Base-by-base conservation (phyloP, 805 yeast genomes). In the Pichia cabralensis region DNA sequence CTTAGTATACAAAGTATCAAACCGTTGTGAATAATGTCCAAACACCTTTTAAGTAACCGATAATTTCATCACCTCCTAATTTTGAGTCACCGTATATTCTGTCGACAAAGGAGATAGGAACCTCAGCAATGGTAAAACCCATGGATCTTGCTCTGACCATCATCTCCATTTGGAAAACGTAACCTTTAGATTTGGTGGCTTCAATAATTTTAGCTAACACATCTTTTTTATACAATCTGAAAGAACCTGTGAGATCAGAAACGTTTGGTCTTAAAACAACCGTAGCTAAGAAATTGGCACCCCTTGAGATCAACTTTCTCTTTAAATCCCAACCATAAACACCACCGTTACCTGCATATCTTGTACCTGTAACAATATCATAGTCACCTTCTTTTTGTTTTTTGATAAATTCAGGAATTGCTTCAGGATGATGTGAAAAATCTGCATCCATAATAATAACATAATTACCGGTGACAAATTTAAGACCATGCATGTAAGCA, bases 91-190 rank as follows among this genome's bases (percentile, higher is more conserved):
- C 89, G 48, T 80, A 80, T 40, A 80, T 64, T 56, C 89, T 69
- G 58, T 80, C 89, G 26, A 80, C 89, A 49, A 80, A 80, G 41
- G 75, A 69, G 46, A 80, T 80, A 31, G 88, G 88, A 22, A 79
- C 86, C 55, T 80, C 89, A 21, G 80, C 88, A 46, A 80, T 77
- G 13, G 72, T 65, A 60, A 69, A 76, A n/a, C 78, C 79, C 53
- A 76, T 60, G n/a, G 77, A 64, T 52, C 82, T 69, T 26, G 89
- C 89, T 46, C 89, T 71, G 17, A 80, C 89, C 74, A 80, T 77
- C 86, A 80, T 79, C 60, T 80, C 89, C 89, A 80, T 80, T 61
- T 80, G 89, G 72, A 80, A 80, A 27, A 80, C 89, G 48, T 80
- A 80, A 33, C 89, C 89, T 60, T 80, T 80, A 24, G 82, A 74